Conservation (phyloP, 1,139 yeast genomes). For the Candida neerlandica region DNA sequence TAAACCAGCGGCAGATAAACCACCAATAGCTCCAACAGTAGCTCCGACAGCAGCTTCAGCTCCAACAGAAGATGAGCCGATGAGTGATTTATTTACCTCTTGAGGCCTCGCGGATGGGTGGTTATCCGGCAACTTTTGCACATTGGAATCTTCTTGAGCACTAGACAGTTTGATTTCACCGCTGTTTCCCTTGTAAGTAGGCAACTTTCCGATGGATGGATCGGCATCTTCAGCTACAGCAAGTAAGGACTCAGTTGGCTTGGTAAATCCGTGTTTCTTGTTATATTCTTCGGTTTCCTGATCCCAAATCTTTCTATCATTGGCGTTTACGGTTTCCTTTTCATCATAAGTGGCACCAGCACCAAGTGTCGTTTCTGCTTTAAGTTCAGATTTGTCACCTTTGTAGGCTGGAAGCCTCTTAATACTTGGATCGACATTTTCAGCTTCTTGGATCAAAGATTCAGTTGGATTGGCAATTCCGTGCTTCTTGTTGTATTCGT, state of each 20-base stretch:
- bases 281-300: constrained; percentile 29
- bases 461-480: constrained; percentile 27
- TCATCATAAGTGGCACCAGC: constrained; percentile 9
- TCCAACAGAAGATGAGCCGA: constrained; percentile 2
- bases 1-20: constrained; percentile 10
- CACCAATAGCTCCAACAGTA: constrained; percentile 9
- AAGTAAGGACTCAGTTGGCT: constrained; percentile 29
- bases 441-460: constrained; percentile 33
- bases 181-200: constrained; percentile 18
- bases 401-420: constrained; percentile 21
- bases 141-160: constrained; percentile 8
- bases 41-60: constrained; percentile 7
- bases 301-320: constrained; percentile 19
- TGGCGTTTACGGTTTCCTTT: constrained; percentile 12
- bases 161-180: constrained; percentile 12
- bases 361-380: constrained; percentile 7
- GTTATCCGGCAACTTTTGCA: constrained; percentile 13
- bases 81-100: constrained; percentile 9
- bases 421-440: constrained; percentile 24
- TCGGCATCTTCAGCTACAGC: constrained; percentile 30
- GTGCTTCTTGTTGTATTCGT: constrained; percentile 30
- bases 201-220: constrained; percentile 23
- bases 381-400: constrained; percentile 9
- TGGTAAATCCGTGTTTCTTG: constrained; percentile 29
- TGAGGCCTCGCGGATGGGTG: constrained; percentile 11